Percentiles rank a stretch among this genome's conserved stretches.
phyloP scores from a whole-genome alignment of 441 rosid genomes.

The Populus hybrid region DNA sequence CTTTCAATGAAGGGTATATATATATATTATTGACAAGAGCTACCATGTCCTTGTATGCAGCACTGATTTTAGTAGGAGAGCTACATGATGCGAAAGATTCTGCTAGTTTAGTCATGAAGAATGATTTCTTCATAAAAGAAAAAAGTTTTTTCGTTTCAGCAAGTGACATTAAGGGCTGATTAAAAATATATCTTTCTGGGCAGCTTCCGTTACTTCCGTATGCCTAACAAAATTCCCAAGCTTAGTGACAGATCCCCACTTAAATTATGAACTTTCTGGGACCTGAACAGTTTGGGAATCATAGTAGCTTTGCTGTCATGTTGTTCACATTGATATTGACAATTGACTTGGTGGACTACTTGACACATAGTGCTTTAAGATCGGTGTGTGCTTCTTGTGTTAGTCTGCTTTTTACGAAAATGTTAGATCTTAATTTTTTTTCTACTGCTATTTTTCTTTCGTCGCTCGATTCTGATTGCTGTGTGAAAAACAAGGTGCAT shows the following conservation, averaged over 20 bases:
- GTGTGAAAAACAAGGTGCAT: conserved; percentile 39
- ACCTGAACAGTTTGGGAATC: neutral
- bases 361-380: neutral
- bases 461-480: neutral
- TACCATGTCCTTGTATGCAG: no score
- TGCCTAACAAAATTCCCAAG: neutral
- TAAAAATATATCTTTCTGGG: neutral
- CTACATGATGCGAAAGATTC: neutral
- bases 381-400: neutral
- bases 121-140: neutral
- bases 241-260: no score
- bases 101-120: neutral
- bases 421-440: neutral
- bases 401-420: neutral
- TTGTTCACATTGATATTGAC: neutral
- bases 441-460: neutral
- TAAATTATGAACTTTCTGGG: neutral
- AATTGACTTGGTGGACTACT: neutral
- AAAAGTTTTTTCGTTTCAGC: neutral
- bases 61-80: no score
- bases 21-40: no score
- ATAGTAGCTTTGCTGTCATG: neutral
- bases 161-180: neutral
- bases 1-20: neutral
- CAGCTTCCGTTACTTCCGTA: neutral